These are phyloP conservation scores for Azolla pinnata DNA, from an alignment of 75 land plant genomes.

Conservation along the genomic window DNA sequence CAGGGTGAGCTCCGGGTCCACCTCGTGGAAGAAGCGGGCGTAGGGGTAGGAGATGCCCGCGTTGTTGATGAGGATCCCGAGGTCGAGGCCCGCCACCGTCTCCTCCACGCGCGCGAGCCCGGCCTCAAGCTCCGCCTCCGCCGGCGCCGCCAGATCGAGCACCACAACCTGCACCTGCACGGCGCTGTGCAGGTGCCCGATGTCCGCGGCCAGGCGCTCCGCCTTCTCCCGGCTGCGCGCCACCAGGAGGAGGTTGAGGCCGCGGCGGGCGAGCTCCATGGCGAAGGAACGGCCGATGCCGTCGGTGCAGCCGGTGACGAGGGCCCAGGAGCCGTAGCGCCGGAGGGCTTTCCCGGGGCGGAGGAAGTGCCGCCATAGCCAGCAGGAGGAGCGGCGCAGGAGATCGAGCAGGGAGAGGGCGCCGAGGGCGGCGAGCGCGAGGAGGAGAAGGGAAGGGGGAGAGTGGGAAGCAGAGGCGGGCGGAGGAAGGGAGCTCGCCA, in stretches of 20 bases:
- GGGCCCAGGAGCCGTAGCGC: conserved; percentile 84
- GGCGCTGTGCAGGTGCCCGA: conserved; percentile 30
- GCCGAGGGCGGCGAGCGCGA: conserved; percentile 1
- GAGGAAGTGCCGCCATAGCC: conserved; percentile 51
- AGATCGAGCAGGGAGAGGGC: background rate
- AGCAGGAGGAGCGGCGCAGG: conserved; percentile 1
- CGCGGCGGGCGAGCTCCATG: conserved; percentile 49
- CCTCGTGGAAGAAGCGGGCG: conserved; percentile 84
- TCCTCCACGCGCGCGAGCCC: conserved; percentile 35
- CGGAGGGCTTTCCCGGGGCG: conserved; percentile 49
- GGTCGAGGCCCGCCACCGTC: conserved; percentile 47
- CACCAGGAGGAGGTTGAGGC: conserved; percentile 67
- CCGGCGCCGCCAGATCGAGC: conserved; percentile 69
- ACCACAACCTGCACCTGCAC: conserved; percentile 40
- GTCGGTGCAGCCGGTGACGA: conserved; percentile 84
- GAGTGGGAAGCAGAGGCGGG: too few relatives aligned
- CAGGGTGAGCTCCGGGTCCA: conserved; percentile 30
- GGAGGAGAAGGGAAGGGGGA: too few relatives aligned
- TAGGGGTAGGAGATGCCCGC: conserved; percentile 76
- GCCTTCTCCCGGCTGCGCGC: conserved; percentile 65
- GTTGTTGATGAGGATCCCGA: conserved; percentile 84
- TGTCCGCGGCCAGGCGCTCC: conserved; percentile 29
- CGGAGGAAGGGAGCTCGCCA: too few relatives aligned
- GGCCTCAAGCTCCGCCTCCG: conserved; percentile 21
- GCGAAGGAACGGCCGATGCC: conserved; percentile 79